Base-by-base conservation (phyloP, 2,329 filamentous ascomycete species). In the Trichoderma sp. region DNA sequence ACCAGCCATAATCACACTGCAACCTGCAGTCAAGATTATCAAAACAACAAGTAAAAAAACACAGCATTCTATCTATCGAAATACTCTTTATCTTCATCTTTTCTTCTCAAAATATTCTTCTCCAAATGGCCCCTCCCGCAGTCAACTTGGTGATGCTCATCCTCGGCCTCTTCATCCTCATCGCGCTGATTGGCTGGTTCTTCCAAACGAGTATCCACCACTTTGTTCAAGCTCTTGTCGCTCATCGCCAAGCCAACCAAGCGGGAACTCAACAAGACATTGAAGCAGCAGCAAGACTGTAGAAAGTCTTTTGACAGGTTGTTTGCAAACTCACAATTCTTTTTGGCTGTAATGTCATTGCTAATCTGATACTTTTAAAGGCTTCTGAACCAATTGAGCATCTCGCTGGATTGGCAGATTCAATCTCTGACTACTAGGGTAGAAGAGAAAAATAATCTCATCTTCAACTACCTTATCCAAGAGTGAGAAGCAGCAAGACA, bases 141-240 rank as follows among this genome's bases (percentile, higher is more conserved):
- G 60, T 47, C 6, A 72, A 69, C n/a, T 26, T 72, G n/a, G 71
- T 68, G 24, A 32, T 72, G 14, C 65, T 72, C 32, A 65, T 70
- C 57, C 28, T 72, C 43, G 47, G 51, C 26, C 36, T 84, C 32
- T 74, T 81, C 63, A 56, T 74, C 7, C 67, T 81, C 34, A 71
- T 81, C 56, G 77, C 72, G 21, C 30, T 77, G 21, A 34, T 83
- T 32, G 74, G 72, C 60, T 82, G 77, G 75, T 78, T 78, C 56
- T 74, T 78, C 72, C 79, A 79, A 34, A 73, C 71, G 51, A 72
- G 76, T 51, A 73, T 83, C 62, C 74, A 77, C 56, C 72, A 68
- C 28, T 83, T 82, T 72, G 77, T 79, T 30, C 68, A 75, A 14
- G 76, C 75, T 15, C 74, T 81, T 39, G 73, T 77, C 65, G 62